phyloP scores from a whole-genome alignment of 352 stramenopile species.

The Aphanomyces euteiches region DNA sequence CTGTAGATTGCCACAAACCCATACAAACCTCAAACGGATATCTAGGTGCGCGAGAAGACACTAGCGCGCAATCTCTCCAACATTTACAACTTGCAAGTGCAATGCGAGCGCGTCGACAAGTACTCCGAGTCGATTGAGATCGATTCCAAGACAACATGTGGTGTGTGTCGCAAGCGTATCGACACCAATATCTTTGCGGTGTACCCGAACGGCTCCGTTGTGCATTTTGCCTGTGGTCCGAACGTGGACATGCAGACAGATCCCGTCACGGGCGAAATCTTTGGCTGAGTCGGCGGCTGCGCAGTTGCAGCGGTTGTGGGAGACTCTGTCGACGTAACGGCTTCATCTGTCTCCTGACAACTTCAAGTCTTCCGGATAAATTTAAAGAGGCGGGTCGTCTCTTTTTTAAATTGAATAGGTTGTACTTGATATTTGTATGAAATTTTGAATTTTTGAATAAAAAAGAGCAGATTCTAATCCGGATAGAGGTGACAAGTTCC shows the following conservation, averaged over 20 bases:
- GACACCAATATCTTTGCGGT: slow-evolving; percentile 85
- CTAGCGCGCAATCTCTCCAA: slow-evolving; percentile 82
- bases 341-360: too few species aligned
- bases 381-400: too few species aligned
- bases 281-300: slow-evolving; percentile 30
- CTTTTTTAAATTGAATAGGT: neutral
- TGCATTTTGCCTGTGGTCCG: slow-evolving; percentile 84
- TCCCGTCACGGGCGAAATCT: slow-evolving; percentile 75
- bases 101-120: slow-evolving; percentile 79
- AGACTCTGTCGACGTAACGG: too few species aligned
- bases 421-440: neutral
- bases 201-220: slow-evolving; percentile 79
- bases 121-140: slow-evolving; percentile 77
- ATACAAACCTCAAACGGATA: neutral
- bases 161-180: slow-evolving; percentile 82
- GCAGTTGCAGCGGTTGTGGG: too few species aligned
- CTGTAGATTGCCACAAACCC: neutral
- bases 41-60: slow-evolving; percentile 65
- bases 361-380: too few species aligned
- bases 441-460: slow-evolving; percentile 7
- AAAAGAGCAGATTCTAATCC: slow-evolving; percentile 5
- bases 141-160: slow-evolving; percentile 70
- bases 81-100: slow-evolving; percentile 87
- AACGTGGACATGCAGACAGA: slow-evolving; percentile 78
- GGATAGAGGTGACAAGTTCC: neutral